Evolutionary conservation across 495 filamentous ascomycete genomes (phyloP), one percentile per base, ranked within the genome.

Genomic region (Neurospora sp.): DNA sequence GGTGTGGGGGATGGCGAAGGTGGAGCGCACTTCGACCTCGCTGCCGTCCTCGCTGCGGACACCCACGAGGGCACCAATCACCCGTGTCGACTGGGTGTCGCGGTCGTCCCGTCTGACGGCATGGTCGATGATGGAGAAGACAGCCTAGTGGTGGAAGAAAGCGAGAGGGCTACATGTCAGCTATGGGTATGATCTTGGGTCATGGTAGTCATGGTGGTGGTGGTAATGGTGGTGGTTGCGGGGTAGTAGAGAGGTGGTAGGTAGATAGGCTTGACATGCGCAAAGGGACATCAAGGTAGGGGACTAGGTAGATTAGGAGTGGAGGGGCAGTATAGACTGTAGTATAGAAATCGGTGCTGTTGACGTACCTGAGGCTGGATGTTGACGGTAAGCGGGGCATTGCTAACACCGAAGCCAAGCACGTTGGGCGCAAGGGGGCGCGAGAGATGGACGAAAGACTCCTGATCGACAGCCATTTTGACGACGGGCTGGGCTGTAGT

Each of bases 51-150:
- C 96, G 79, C 90, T 93, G 78, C 96, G 91, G 75, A 90, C 90
- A 80, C 96, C 96, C 70, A 99, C 89, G 70, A 99, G 88, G 35
- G 96, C 97, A 79, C 96, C 96, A 79, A 99, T 98, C 72, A 98
- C 96, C 78, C 96, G 91, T 73, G 95, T 93, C 82, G 96, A 93
- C 80, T 95, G 93, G 71, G 91, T 88, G 79, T 96, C 93, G 74
- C 94, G 90, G 70, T 94, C 88, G 79, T 97, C 94, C 74, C 96
- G 92, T 82, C 96, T 93, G 73, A 93, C 88, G 70, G 96, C 95
- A 85, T 99, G 96, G 84, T 99, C 96, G 80, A 99, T 90, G 83
- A 99, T 95, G 72, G 93, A 94, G 89, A 98, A 95, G 73, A 99
- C 89, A 71, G 96, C 94, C 93, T 97, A 77, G 40, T 38, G 93